Evolutionary conservation across 441 rosid species (phyloP).

Genomic region (Eruca vesicaria): DNA sequence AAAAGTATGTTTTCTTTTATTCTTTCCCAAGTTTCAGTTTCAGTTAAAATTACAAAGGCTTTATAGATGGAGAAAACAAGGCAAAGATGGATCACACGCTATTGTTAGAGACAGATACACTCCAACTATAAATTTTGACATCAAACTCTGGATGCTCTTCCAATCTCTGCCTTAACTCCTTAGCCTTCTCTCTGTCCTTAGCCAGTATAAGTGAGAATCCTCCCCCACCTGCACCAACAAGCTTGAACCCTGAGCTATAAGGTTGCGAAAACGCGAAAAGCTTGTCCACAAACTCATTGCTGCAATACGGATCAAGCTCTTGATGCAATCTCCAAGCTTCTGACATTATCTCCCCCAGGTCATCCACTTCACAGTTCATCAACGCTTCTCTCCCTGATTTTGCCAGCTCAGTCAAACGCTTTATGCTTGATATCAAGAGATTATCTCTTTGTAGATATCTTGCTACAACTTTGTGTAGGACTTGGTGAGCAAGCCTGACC

Average conservation of each 20-base stretch:
- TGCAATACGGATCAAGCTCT: constrained; percentile 93
- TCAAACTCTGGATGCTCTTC: constrained; percentile 48
- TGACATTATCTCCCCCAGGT: constrained; percentile 79
- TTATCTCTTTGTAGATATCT: constrained; percentile 83
- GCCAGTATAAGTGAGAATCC: constrained; percentile 80
- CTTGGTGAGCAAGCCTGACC: constrained; percentile 94
- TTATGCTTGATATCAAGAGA: constrained; percentile 76
- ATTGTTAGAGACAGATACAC: constrained; percentile 35
- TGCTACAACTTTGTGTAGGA: constrained; percentile 83
- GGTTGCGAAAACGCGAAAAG: constrained; percentile 67
- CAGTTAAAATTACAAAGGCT: neutral
- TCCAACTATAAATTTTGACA: constrained; percentile 69
- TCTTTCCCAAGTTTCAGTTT: neutral
- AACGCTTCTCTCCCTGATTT: constrained; percentile 84
- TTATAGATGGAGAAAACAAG: neutral
- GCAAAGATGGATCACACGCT: neutral
- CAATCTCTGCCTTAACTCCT: constrained; percentile 48
- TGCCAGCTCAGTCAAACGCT: constrained; percentile 82
- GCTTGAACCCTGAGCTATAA: constrained; percentile 88
- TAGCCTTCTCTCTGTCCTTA: constrained; percentile 52
- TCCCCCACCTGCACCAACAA: constrained; percentile 95
- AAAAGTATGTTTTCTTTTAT: constrained; percentile 18
- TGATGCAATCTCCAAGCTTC: constrained; percentile 97
- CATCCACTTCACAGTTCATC: constrained; percentile 77
- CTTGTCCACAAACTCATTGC: constrained; percentile 81